These are phyloP conservation scores for Hermanozyma aechmeae DNA, from an alignment of 805 yeast species.

Conservation along the genomic window DNA sequence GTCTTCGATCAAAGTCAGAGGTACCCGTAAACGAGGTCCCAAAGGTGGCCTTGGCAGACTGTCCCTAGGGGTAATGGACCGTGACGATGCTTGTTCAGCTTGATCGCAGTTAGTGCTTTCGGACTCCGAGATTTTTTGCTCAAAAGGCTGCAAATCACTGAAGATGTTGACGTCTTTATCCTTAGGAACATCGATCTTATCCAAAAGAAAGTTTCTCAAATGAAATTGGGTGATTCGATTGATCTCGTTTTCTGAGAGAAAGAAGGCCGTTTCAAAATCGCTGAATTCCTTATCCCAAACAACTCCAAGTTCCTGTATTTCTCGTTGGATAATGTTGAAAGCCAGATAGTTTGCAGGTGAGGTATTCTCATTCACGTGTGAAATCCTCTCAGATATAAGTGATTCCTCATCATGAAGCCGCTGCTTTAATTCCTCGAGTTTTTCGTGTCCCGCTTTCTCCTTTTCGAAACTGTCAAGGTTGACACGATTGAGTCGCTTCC, in stretches of 20 bases:
- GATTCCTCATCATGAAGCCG: constrained; percentile 44
- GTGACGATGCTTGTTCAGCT: neutral
- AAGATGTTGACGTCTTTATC: constrained; percentile 6
- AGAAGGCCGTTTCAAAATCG: constrained; percentile 65
- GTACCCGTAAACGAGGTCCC: constrained; percentile 7
- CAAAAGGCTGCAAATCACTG: too few relatives aligned
- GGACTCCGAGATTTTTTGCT: too few relatives aligned
- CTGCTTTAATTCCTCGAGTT: constrained; percentile 48
- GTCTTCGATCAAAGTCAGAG: constrained; percentile 10
- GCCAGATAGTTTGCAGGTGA: constrained; percentile 58
- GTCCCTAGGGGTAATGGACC: neutral
- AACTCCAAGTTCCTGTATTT: constrained; percentile 73
- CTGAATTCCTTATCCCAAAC: constrained; percentile 81
- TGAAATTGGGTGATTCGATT: constrained; percentile 85
- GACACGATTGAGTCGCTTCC: constrained; percentile 63
- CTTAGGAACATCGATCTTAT: constrained; percentile 26
- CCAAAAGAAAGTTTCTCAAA: constrained; percentile 63
- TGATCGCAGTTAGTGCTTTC: too few relatives aligned
- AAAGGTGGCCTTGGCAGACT: neutral
- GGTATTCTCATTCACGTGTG: constrained; percentile 44
- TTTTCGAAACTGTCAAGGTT: constrained; percentile 65
- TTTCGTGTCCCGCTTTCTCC: constrained; percentile 55
- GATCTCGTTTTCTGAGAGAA: constrained; percentile 91
- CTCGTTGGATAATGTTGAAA: constrained; percentile 59
- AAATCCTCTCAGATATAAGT: constrained; percentile 35